phyloP scores from a whole-genome alignment of 2,329 filamentous ascomycete species.

The Neofusicoccum laricinum region DNA sequence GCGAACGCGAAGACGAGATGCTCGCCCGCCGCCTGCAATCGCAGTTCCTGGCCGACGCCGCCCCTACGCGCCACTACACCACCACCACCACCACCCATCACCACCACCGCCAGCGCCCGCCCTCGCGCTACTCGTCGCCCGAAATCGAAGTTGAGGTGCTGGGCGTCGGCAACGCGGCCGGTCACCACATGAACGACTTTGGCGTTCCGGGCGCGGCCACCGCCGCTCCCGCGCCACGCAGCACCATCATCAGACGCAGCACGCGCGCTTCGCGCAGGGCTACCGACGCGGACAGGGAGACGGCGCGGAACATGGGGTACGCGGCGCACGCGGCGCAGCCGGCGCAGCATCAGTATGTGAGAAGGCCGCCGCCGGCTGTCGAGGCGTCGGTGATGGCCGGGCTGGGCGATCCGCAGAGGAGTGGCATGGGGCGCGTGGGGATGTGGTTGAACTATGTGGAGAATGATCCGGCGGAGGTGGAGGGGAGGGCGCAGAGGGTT shows the following conservation, averaged over 20 bases:
- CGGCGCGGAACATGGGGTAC: not conserved
- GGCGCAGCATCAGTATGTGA: not conserved
- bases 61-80: not conserved
- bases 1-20: constrained; percentile 48
- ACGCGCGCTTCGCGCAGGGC: constrained; percentile 11
- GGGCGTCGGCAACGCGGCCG: constrained; percentile 51
- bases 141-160: constrained; percentile 44
- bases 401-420: constrained; percentile 24
- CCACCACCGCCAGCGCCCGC: not conserved
- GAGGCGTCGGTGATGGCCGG: constrained; percentile 37
- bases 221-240: constrained; percentile 24
- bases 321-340: not conserved
- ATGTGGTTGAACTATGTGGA: constrained; percentile 38
- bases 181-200: constrained; percentile 60
- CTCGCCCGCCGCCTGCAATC: constrained; percentile 53
- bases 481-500: constrained; percentile 15
- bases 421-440: constrained; percentile 36
- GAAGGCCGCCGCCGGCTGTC: not conserved
- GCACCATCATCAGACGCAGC: not conserved
- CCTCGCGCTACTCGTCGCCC: not conserved
- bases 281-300: not conserved
- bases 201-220: constrained; percentile 40
- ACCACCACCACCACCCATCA: constrained; percentile 3
- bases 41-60: constrained; percentile 33
- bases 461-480: constrained; percentile 34